Conservation (phyloP, 176 grass and related monocot species). For the Secale cereale region DNA sequence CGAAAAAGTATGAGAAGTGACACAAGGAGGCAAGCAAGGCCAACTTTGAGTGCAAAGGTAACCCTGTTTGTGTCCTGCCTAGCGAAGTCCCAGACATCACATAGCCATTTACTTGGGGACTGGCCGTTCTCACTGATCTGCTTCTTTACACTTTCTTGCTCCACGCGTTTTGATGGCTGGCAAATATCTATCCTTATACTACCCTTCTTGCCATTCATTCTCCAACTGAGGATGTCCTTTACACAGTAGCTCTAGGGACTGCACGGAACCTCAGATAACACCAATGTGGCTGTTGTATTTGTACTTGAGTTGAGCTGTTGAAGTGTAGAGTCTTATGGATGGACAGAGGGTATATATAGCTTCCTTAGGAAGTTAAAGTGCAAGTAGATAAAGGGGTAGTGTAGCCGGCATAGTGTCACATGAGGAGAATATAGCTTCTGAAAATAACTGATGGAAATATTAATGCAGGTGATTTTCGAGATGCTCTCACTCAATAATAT, state of each 20-base stretch:
- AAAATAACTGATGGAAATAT: slow-evolving; percentile 40
- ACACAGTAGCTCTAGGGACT: slow-evolving; percentile 8
- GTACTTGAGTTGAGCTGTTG: slow-evolving; percentile 17
- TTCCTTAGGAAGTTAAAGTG: slow-evolving; percentile 24
- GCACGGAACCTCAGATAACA: slow-evolving; percentile 1
- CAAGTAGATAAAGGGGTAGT: slow-evolving; percentile 46
- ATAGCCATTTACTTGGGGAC: slow-evolving; percentile 57
- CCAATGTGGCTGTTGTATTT: slow-evolving; percentile 8
- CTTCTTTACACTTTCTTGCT: slow-evolving; percentile 37
- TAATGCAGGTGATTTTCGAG: slow-evolving; percentile 32
- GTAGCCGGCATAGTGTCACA: slow-evolving; percentile 27
- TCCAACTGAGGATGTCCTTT: slow-evolving; percentile 31
- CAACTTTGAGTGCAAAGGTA: slow-evolving; percentile 76
- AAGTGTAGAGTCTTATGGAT: slow-evolving; percentile 40
- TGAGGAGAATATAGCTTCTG: slow-evolving; percentile 44
- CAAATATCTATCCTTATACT: slow-evolving; percentile 64
- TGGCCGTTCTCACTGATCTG: not conserved
- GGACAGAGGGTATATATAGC: slow-evolving; percentile 47
- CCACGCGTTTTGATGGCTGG: slow-evolving; percentile 25
- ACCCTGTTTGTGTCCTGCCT: slow-evolving; percentile 65
- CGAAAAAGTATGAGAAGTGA: slow-evolving; percentile 75
- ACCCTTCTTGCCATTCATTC: slow-evolving; percentile 82
- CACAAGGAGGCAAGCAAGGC: slow-evolving; percentile 76
- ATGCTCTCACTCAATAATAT: slow-evolving; percentile 75
- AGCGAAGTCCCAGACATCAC: slow-evolving; percentile 64